A percentile compares a stretch with the other conserved stretches of the same genome.
phyloP scores from a whole-genome alignment of 495 filamentous ascomycete genomes.

The Penicillium maclennaniae region DNA sequence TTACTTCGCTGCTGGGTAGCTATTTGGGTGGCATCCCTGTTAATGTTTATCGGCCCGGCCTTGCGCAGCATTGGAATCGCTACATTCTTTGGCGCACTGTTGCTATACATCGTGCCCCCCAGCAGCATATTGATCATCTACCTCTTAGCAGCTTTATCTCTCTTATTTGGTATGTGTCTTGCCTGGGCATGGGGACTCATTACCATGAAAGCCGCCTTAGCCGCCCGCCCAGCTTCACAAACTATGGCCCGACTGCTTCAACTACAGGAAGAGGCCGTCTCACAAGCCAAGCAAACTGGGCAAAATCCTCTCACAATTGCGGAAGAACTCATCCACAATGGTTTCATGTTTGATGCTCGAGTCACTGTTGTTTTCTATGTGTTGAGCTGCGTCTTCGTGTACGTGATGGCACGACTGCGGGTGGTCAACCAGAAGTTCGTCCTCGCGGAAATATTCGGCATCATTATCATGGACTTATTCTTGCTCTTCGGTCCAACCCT shows the following conservation, averaged over 20 bases:
- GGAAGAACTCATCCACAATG: constrained; percentile 10
- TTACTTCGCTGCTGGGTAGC: constrained; percentile 32
- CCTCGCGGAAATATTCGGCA: constrained; percentile 16
- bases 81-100: constrained; percentile 15
- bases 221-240: background rate
- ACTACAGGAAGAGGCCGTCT: background rate
- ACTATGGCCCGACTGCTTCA: background rate
- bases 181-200: constrained; percentile 1
- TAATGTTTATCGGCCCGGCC: constrained; percentile 31
- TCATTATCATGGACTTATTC: constrained; percentile 20
- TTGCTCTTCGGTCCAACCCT: constrained; percentile 11
- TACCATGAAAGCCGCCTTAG: constrained; percentile 1
- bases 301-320: background rate
- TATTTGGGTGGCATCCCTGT: constrained; percentile 28
- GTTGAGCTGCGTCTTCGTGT: constrained; percentile 18
- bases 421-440: constrained; percentile 17
- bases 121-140: constrained; percentile 16
- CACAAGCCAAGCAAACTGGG: background rate
- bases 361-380: constrained; percentile 17
- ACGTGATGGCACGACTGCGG: constrained; percentile 14
- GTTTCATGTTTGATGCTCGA: constrained; percentile 23
- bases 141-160: background rate
- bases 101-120: constrained; percentile 19
- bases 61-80: constrained; percentile 15
- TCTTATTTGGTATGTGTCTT: background rate